Evolutionary conservation across 495 filamentous ascomycete genomes (phyloP), one percentile per base, ranked within the genome.

Genomic region (Neurospora sp.): DNA sequence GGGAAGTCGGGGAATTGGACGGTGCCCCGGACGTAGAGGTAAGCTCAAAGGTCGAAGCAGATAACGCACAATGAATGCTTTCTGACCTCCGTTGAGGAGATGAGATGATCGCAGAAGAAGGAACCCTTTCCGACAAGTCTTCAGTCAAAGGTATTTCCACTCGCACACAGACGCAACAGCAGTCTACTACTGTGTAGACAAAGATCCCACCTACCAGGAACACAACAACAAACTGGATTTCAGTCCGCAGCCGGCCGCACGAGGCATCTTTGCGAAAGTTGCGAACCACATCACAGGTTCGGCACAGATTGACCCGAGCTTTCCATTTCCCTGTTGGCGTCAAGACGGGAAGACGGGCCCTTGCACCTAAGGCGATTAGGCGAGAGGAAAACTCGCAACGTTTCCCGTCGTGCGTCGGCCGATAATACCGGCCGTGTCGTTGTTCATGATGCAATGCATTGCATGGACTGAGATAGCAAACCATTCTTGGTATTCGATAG

Each of bases 1-100:
- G 76, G 77, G 31, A 80, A 78, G 74, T 73, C 73, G 72, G 78
- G 78, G 16, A 77, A 77, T 31, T 75, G 77, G 77, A 72, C 27
- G 27, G 54, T 66, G 14, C 6, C 54, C 14, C 6, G 54, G 54
- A 16, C 27, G 27, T 37, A 60, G 11, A 27, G 20, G 20, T 60
- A 62, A 16, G 27, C 27, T 35, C 12, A 35, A 35, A 62, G 27
- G 23, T 16, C 7, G 54, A 35, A 18, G 27, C 3, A 18, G 23
- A 31, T 54, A 10, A 60, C 14, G 27, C 23, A 18, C 54, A 62
- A 31, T 16, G 6, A 62, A 31, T 62, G 27, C 12, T 62, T 35
- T 9, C 27, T 35, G 27, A 18, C 54, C 27, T 20, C 49, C 20
- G 5, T 60, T 60, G 49, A 31, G 23, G n/a, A 23, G 46, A 23